These are phyloP conservation scores for Trametes gibbosa DNA, from an alignment of 768 basidiomycete species.

Conservation along the genomic window DNA sequence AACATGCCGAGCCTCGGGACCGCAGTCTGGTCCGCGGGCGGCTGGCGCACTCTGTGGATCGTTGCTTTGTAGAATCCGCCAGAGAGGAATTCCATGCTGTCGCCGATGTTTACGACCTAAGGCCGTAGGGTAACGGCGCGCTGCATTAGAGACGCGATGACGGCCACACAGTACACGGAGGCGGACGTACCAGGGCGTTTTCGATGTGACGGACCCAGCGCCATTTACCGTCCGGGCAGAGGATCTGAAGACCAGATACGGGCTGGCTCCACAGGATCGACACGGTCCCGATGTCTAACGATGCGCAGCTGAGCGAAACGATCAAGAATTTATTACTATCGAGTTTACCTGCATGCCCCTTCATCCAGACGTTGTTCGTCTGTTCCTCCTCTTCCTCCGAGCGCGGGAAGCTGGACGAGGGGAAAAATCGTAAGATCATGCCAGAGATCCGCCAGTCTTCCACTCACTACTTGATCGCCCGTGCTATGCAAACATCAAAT, in stretches of 20 bases:
- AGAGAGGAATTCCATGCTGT: constrained; percentile 57
- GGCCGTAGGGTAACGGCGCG: background rate
- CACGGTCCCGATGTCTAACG: constrained; percentile 50
- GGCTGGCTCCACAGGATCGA: constrained; percentile 64
- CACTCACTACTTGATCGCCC: constrained; percentile 50
- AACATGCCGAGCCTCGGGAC: constrained; percentile 54
- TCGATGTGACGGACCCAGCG: constrained; percentile 57
- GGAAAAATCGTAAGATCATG: too few species aligned
- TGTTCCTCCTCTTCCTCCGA: constrained; percentile 47
- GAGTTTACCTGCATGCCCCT: constrained; percentile 53
- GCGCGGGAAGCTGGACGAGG: constrained; percentile 48
- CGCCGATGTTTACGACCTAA: constrained; percentile 49
- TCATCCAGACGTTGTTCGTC: constrained; percentile 56
- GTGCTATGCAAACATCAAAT: constrained; percentile 26
- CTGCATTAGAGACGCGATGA: too few species aligned
- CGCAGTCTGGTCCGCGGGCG: constrained; percentile 50
- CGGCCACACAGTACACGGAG: too few species aligned
- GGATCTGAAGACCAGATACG: constrained; percentile 55
- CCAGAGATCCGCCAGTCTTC: background rate
- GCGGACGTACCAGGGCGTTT: constrained; percentile 49
- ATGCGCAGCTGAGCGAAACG: background rate
- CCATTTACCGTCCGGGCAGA: constrained; percentile 51
- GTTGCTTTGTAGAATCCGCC: constrained; percentile 60
- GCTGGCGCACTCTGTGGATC: constrained; percentile 60
- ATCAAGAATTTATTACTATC: background rate